A percentile compares a stretch with the other conserved stretches of the same genome.
phyloP scores from a whole-genome alignment of 2,329 filamentous ascomycete genomes.

The Colletotrichum acutatum region DNA sequence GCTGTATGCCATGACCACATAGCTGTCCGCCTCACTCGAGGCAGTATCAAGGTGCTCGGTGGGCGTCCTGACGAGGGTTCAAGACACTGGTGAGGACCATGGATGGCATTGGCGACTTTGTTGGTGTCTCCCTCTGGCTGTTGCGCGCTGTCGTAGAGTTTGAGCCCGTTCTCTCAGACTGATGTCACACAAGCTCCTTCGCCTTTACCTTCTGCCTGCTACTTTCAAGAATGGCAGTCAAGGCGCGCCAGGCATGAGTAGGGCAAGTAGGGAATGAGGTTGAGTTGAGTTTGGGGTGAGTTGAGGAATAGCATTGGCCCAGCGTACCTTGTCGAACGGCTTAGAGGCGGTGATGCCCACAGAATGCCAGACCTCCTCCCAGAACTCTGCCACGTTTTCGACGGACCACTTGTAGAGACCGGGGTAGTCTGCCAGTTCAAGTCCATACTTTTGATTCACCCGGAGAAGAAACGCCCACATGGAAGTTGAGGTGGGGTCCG shows the following conservation, averaged over 20 bases:
- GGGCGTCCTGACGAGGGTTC: slow-evolving; percentile 27
- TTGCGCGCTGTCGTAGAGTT: slow-evolving; percentile 8
- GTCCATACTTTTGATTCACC: slow-evolving; percentile 74
- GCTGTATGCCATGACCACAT: slow-evolving; percentile 1
- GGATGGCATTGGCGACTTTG: slow-evolving; percentile 21
- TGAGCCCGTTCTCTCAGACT: slow-evolving; percentile 6
- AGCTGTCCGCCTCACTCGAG: slow-evolving; percentile 3
- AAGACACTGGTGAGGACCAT: slow-evolving; percentile 28
- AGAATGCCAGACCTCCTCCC: slow-evolving; percentile 87
- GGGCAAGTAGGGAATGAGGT: slow-evolving; percentile 10
- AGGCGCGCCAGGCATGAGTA: slow-evolving; percentile 25
- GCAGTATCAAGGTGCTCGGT: slow-evolving; percentile 17
- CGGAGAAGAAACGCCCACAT: slow-evolving; percentile 78
- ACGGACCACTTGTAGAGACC: slow-evolving; percentile 90
- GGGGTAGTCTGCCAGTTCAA: slow-evolving; percentile 74
- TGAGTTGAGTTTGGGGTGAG: slow-evolving; percentile 14
- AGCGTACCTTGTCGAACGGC: slow-evolving; percentile 66
- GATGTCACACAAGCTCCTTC: slow-evolving; percentile 13
- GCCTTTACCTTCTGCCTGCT: neutral
- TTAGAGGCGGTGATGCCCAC: slow-evolving; percentile 78
- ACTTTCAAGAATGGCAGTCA: slow-evolving; percentile 1
- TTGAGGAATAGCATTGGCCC: slow-evolving; percentile 8
- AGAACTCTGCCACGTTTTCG: slow-evolving; percentile 79
- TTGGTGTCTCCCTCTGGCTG: neutral
- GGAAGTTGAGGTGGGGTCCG: slow-evolving; percentile 72